Base-by-base conservation (phyloP, 768 basidiomycete genomes). In the Crucibulum laeve region DNA sequence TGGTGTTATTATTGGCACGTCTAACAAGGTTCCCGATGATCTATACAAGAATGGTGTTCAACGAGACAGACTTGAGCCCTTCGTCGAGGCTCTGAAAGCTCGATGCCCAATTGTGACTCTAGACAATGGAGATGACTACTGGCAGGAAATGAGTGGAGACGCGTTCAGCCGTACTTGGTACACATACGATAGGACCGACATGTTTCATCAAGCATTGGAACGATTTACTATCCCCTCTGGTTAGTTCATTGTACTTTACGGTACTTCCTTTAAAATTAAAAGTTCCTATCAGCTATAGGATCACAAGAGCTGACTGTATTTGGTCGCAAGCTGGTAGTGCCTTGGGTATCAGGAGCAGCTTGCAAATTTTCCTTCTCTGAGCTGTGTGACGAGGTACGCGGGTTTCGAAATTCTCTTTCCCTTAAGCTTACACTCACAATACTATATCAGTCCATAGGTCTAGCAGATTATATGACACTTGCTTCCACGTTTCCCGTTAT, bases 21-120 rank as follows among this genome's bases (percentile, higher is more conserved):
- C 74, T 33, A 80, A 79, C 54, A 71, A 73, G 43, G 68, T 78
- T 7, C 70, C 72, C 1, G 72, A 75, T 49, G 78, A 80, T 44
- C 60, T 79, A 13, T 80, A 79, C 61, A 67, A 68, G 53, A 75
- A 78, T 44, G 80, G 79, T 15, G 74, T 81, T 1, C 78, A 79
- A 50, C 60, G 70, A 18, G 72, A 79, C 39, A 69, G 77, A 13
- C 69, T 83, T 47, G 74, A 75, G 22, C 70, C 74, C 10, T 82
- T 82, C 55, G 69, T 81, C 1, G 71, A 73, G 40, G 78, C 74
- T 0, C 58, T 81, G 35, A 75, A 80, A 46, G 61, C 60, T 5
- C 64, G 77, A 18, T 80, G 76, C 44, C 76, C 79, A 5, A 67
- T 79, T 14, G 55, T 73, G 22, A 56, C 64, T 38, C 63, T 81